These are phyloP conservation scores for Myotisia sp. DNA, from an alignment of 2,329 filamentous ascomycete species.

Conservation along the genomic window DNA sequence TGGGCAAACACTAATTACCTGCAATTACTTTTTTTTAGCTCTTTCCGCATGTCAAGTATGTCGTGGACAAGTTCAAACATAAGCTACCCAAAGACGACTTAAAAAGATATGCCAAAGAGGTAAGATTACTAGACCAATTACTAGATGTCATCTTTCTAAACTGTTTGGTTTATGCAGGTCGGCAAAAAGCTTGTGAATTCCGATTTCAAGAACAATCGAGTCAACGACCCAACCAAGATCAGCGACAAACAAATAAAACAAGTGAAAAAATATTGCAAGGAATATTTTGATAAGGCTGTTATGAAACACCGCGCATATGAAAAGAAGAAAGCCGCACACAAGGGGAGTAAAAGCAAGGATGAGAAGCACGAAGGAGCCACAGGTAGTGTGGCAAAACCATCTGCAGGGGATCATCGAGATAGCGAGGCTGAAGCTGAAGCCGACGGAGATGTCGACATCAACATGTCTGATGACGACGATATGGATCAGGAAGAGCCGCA, in stretches of 20 bases:
- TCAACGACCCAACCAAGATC: conserved; percentile 65
- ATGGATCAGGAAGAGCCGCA: conserved; percentile 27
- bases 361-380: conserved; percentile 8
- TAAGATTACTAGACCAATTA: conserved; percentile 18
- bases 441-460: conserved; percentile 20
- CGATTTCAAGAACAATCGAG: conserved; percentile 81
- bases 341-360: conserved; percentile 20
- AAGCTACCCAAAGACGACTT: conserved; percentile 70
- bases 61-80: conserved; percentile 73
- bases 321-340: conserved; percentile 44
- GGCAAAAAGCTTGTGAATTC: conserved; percentile 81
- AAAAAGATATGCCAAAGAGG: conserved; percentile 51
- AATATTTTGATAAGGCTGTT: conserved; percentile 77
- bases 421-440: conserved; percentile 12
- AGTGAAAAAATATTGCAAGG: conserved; percentile 68
- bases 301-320: conserved; percentile 58
- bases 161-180: conserved; percentile 41
- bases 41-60: conserved; percentile 68
- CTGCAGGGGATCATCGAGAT: conserved; percentile 1
- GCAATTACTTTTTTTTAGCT: conserved; percentile 41
- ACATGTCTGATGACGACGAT: conserved; percentile 30
- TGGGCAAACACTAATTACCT: conserved; percentile 1
- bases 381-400: background rate
- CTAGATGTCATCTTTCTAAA: conserved; percentile 37
- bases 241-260: conserved; percentile 65